Percentiles rank a stretch among this genome's conserved stretches.
Conservation (phyloP, 495 filamentous ascomycete species). For the Aspergillus incahuasiensis region DNA sequence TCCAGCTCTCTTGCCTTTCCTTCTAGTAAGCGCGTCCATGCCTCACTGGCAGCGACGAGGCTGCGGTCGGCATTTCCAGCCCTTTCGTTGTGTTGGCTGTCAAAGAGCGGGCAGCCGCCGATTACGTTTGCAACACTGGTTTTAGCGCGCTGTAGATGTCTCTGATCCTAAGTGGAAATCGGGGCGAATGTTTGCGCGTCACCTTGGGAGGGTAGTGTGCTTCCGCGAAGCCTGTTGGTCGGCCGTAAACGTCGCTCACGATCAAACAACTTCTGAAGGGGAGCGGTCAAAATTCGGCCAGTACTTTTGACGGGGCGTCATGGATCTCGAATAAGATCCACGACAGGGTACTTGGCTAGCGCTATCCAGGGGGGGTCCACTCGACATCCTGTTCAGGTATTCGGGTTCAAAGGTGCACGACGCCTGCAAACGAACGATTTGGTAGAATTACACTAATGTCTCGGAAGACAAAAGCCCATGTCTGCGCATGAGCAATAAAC, state of each 20-base stretch:
- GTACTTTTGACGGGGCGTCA: slow-evolving; percentile 20
- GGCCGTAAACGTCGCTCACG: slow-evolving; percentile 6
- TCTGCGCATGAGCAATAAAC: slow-evolving; percentile 4
- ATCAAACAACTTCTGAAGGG: slow-evolving; percentile 19
- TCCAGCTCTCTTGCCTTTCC: background rate
- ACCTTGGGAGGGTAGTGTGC: background rate
- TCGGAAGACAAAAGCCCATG: slow-evolving; percentile 13
- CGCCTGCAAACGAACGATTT: slow-evolving; percentile 17
- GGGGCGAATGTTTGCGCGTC: slow-evolving; percentile 20
- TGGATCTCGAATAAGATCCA: slow-evolving; percentile 6
- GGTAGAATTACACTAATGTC: slow-evolving; percentile 16
- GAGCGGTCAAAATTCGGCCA: slow-evolving; percentile 14
- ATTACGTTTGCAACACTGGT: slow-evolving; percentile 21
- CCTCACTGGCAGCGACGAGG: background rate
- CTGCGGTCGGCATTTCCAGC: background rate
- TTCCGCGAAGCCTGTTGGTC: slow-evolving; percentile 12
- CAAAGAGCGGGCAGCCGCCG: slow-evolving; percentile 17
- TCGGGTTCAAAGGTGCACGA: slow-evolving; percentile 2
- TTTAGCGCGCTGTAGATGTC: slow-evolving; percentile 3
- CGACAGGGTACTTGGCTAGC: slow-evolving; percentile 2
- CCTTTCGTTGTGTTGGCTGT: background rate
- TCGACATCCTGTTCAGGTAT: background rate
- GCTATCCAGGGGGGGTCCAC: slow-evolving; percentile 4
- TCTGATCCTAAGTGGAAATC: slow-evolving; percentile 10
- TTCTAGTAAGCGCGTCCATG: slow-evolving; percentile 1